A percentile compares a stretch with the other conserved stretches of the same genome.
Conservation (phyloP, 1,284 basidiomycete species). For the Trametes versicolor region DNA sequence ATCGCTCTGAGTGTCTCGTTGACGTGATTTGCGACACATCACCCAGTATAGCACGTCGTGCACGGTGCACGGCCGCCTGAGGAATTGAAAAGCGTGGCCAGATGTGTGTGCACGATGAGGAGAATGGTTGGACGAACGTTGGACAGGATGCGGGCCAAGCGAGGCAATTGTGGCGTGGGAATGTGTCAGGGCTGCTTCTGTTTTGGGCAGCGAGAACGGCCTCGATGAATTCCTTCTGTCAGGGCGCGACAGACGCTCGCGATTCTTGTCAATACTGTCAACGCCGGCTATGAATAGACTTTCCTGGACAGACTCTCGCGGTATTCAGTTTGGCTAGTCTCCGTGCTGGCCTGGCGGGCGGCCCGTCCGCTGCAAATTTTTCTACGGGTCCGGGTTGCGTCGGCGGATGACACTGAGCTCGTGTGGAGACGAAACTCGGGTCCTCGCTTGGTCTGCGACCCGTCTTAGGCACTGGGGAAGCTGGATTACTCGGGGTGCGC, state of each 20-base stretch:
- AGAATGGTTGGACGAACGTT: not conserved
- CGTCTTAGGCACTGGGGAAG: not conserved
- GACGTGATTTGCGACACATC: not conserved
- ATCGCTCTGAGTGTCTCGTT: not conserved
- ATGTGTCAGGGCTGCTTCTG: slow-evolving; percentile 2
- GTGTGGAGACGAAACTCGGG: slow-evolving; percentile 7
- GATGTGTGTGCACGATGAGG: not conserved
- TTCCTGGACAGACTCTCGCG: not conserved
- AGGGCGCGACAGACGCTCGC: slow-evolving; percentile 17
- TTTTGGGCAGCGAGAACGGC: slow-evolving; percentile 12
- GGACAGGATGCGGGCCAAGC: slow-evolving; percentile 1
- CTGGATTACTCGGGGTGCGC: slow-evolving; percentile 6
- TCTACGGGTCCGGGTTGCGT: slow-evolving; percentile 5
- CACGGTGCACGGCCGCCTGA: not conserved
- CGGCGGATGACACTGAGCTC: slow-evolving; percentile 2
- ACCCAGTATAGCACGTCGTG: not conserved
- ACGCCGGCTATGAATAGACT: slow-evolving; percentile 25
- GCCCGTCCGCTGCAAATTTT: slow-evolving; percentile 20
- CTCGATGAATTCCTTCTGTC: slow-evolving; percentile 33
- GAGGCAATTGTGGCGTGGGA: slow-evolving; percentile 36
- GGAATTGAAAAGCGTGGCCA: not conserved
- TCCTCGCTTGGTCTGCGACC: slow-evolving; percentile 2
- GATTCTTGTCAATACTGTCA: slow-evolving; percentile 20
- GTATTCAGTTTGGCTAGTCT: slow-evolving; percentile 3
- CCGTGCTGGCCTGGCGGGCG: not conserved